Evolutionary conservation across 2,329 filamentous ascomycete species (phyloP), one percentile per base, ranked within the genome.

Genomic region (Botryotinia calthae): DNA sequence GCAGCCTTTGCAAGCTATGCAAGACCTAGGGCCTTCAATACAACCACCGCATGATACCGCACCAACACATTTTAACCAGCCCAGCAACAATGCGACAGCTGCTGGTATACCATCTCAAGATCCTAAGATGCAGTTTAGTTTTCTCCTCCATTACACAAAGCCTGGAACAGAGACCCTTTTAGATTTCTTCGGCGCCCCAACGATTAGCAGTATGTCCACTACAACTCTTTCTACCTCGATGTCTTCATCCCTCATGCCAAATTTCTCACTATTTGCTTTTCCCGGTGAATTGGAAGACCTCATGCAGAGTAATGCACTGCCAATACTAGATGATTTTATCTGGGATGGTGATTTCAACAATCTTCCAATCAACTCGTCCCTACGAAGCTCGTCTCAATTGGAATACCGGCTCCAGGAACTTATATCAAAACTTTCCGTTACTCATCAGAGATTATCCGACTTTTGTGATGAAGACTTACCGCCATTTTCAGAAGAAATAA

Each of bases 101-200:
- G 20, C 34, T 31, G 51, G 51, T n/a, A 56, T 56, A 28, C 37
- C 65, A 56, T 12, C 48, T 31, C 48, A 68, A 44, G 65, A 69
- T 40, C 48, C 48, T 10, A 40, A 51, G n/a, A 51, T 69, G 63
- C 51, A 46, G 12, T 66, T 72, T 16, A 14, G 68, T 25, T 72
- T 72, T 59, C 63, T 81, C 54, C 77, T 83, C 6, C 81, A 80
- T 46, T 83, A 80, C 56, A 75, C 84, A 18, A 61, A 40, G 34
- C 64, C 70, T 4, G 70, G 63, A 25, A 42, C 12, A 40, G 48
- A 46, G 7, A 31, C 34, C 18, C 65, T 68, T 18, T 56, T 68
- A 40, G 51, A 44, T 28, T 68, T 31, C n/a, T 68, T 68, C 20
- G 65, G 65, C 48, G 25, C 48, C 7, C 18, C 37, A 28, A 56